Base-by-base conservation (phyloP, 495 filamentous ascomycete genomes). In the Aspergillus bertholletiae region DNA sequence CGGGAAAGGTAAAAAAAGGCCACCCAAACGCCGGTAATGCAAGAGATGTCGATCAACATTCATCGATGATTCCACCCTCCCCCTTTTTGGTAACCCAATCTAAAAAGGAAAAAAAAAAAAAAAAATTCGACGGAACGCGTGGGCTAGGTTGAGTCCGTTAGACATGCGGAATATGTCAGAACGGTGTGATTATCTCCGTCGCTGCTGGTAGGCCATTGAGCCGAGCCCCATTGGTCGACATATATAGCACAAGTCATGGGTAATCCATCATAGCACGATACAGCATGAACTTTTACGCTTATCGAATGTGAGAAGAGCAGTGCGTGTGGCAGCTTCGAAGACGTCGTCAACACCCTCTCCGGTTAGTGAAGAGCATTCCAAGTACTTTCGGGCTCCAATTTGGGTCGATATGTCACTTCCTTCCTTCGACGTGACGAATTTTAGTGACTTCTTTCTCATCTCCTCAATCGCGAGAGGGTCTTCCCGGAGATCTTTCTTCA, bases 281-380 rank as follows among this genome's bases (percentile, higher is more conserved):
- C 94, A 98, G 79, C 94, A 97, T 17, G 49, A 74, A 54, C 84
- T 81, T 69, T 96, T 89, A 23, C 85, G 84, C 71, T 93, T 93
- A 63, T 97, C 93, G 54, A 95, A 94, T 32, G 85, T 93, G 18
- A 96, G 80, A 51, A 99, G 76, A 24, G 94, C 92, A n/a, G 94
- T 93, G 64, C 94, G 82, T 50, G 94, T 99, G 8, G 94, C 94
- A 24, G 94, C 94, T 68, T 99, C 94, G 65, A 99, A 99, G 12
- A 99, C 94, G 72, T 99, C 94, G 70, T 99, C 94, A 21, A 99
- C 94, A 12, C 94, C 94, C 66, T 99, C 95, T 46, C 94, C 94
- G n/a, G 89, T 96, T 59, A 99, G 72, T 27, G 89, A 93, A 5
- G 92, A 97, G 74, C 94, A 99, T 68, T 99, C 94, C 46, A 99